A percentile compares a stretch with the other conserved stretches of the same genome.
Conservation (phyloP, 192 early-diverging fungal species). For the Podila minutissima region DNA sequence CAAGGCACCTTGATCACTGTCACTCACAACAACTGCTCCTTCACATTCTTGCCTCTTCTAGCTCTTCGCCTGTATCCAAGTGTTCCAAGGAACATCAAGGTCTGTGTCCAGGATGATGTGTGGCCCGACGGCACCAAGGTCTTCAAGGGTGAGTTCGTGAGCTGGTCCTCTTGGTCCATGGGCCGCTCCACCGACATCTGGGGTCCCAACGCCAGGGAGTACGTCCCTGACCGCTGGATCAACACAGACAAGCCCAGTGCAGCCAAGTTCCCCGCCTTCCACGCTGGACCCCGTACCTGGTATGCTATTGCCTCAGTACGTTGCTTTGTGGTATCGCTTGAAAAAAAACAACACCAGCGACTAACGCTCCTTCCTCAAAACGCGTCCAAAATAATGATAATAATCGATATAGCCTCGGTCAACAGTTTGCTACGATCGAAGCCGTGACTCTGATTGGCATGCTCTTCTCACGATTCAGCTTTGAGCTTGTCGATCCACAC, state of each 20-base stretch:
- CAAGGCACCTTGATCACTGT: neutral
- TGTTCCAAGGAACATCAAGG: conserved; percentile 61
- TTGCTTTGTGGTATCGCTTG: no score
- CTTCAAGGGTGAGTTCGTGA: conserved; percentile 56
- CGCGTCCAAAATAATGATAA: no score
- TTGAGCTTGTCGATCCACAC: conserved; percentile 41
- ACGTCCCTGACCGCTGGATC: conserved; percentile 57
- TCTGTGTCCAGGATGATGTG: conserved; percentile 57
- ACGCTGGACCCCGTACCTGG: conserved; percentile 60
- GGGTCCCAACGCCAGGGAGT: conserved; percentile 57
- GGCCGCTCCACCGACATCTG: conserved; percentile 54
- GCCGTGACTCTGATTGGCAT: conserved; percentile 41
- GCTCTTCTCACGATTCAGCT: conserved; percentile 42
- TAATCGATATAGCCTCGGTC: conserved; percentile 30
- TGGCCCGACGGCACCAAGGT: conserved; percentile 60
- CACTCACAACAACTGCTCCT: neutral
- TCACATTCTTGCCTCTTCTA: conserved; percentile 26
- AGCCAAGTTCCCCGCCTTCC: conserved; percentile 60
- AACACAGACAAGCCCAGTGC: conserved; percentile 36
- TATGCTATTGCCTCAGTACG: neutral
- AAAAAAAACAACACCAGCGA: no score
- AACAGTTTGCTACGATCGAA: conserved; percentile 54
- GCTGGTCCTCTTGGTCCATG: conserved; percentile 53
- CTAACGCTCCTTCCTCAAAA: no score
- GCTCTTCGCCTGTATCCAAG: conserved; percentile 54